phyloP scores from a whole-genome alignment of 306 rosid species.

The Vicia sativa region DNA sequence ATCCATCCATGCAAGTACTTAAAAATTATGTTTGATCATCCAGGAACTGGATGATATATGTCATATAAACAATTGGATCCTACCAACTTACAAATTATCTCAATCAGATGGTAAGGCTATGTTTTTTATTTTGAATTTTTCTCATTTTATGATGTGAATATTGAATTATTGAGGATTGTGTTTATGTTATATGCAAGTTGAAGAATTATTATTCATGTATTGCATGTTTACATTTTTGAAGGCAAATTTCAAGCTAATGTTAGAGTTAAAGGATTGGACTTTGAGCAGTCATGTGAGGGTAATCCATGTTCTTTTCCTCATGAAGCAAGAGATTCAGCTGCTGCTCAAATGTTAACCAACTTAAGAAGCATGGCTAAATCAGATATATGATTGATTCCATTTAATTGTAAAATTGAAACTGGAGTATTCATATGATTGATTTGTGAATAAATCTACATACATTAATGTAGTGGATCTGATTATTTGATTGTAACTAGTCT shows the following conservation, averaged over 20 bases:
- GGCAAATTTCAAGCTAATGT: slow-evolving; percentile 67
- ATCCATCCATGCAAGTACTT: slow-evolving; percentile 7
- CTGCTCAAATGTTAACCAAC: slow-evolving; percentile 45
- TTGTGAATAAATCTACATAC: too few relatives aligned
- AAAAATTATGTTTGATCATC: slow-evolving; percentile 31
- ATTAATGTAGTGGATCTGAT: too few relatives aligned
- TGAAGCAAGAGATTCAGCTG: slow-evolving; percentile 65
- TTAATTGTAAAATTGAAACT: too few relatives aligned
- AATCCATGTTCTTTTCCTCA: slow-evolving; percentile 34
- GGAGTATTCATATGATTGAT: too few relatives aligned
- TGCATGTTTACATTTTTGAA: slow-evolving; percentile 33
- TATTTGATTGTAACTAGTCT: too few relatives aligned
- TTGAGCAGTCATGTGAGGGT: slow-evolving; percentile 50
- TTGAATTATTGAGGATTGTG: background rate
- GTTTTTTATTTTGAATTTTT: too few relatives aligned
- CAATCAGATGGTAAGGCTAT: slow-evolving; percentile 51
- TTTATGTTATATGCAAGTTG: background rate
- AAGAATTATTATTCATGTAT: slow-evolving; percentile 13
- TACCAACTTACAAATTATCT: slow-evolving; percentile 58
- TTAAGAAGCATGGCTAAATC: slow-evolving; percentile 41
- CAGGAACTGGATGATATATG: slow-evolving; percentile 51
- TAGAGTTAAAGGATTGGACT: slow-evolving; percentile 58
- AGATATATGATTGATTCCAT: background rate
- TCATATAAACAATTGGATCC: slow-evolving; percentile 51
- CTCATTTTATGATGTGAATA: background rate